These are phyloP conservation scores for Phytophthora pinifolia DNA, from an alignment of 352 stramenopile genomes.

Conservation along the genomic window DNA sequence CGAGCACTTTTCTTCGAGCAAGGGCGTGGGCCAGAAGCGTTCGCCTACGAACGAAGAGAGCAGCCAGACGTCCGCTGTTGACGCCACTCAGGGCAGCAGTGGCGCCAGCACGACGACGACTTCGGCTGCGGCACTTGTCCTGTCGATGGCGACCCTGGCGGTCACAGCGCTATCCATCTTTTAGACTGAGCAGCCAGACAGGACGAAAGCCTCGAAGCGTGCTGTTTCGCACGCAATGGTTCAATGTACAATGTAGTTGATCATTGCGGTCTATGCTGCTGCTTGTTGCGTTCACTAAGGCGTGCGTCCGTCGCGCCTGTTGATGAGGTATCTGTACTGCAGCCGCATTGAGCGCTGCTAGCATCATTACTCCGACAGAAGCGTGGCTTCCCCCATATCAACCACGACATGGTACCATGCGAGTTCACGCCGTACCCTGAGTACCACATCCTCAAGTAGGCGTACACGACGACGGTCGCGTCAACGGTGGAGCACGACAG, in stretches of 20 bases:
- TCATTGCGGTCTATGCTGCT: too few species aligned
- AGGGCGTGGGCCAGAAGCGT: conserved; percentile 29
- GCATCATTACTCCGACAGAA: conserved; percentile 35
- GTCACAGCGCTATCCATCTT: conserved; percentile 23
- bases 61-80: background rate
- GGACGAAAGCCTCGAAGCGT: background rate
- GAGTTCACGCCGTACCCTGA: conserved; percentile 72
- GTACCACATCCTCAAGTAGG: conserved; percentile 67
- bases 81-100: conserved; percentile 10
- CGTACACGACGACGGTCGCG: conserved; percentile 56
- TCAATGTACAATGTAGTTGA: too few species aligned
- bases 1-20: conserved; percentile 16
- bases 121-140: conserved; percentile 10
- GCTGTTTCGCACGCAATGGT: background rate
- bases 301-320: too few species aligned
- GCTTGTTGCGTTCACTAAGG: too few species aligned
- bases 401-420: conserved; percentile 54
- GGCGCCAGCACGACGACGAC: conserved; percentile 4
- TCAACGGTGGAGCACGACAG: conserved; percentile 35
- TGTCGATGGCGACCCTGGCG: conserved; percentile 22
- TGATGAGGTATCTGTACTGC: conserved; percentile 4
- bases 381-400: too few species aligned
- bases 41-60: conserved; percentile 28
- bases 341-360: background rate
- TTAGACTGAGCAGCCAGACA: conserved; percentile 10